Evolutionary conservation across 192 early-diverging fungal species (phyloP), one percentile per base, ranked within the genome.

Genomic region (Backusella tarrabulga): DNA sequence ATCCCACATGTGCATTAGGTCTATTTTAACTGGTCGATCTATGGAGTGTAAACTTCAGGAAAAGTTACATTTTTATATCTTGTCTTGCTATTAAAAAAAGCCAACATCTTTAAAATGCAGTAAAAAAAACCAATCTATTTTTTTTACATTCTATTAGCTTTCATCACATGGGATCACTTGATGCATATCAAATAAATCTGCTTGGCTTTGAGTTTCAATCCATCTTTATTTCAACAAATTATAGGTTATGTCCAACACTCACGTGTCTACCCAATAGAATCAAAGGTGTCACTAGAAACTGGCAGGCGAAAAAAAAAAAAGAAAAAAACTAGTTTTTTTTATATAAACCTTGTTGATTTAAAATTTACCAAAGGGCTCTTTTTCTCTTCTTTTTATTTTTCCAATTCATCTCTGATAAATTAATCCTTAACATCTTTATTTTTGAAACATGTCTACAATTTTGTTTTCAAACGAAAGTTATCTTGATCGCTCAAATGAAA

Each of bases 131-230:
- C 19, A 36, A 41, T 23, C 19, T 35, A 41, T 35, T 70, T 69
- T 1, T 15, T 44, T 44, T 44, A 44, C 7, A 8, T 54, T 9
- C 14, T 63, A 21, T 11, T 63, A 63, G 46, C 15, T 63, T 14
- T 26, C 68, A 70, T n/a, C 68, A 70, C 68, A 35, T 70, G 68
- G 38, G 68, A 23, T 70, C 68, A 70, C 68, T 70, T 38, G 34
- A 38, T 38, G 34, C 38, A 11, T 70, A 12, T 23, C 19, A 21
- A 21, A 70, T 1, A 2, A 11, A 70, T 70, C 26, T 41, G 2
- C 21, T 70, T 70, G 68, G 68, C 23, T 41, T 14, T 35, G 68
- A 70, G 68, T 70, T 70, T 70, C 9, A 70, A 70, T 38, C 35
- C n/a, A 41, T 4, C 38, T 4, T 70, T 38, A 11, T 11, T 70